Evolutionary conservation across 345 rosid genomes (phyloP), one percentile per base, ranked within the genome.

Genomic region (Linum tenue): DNA sequence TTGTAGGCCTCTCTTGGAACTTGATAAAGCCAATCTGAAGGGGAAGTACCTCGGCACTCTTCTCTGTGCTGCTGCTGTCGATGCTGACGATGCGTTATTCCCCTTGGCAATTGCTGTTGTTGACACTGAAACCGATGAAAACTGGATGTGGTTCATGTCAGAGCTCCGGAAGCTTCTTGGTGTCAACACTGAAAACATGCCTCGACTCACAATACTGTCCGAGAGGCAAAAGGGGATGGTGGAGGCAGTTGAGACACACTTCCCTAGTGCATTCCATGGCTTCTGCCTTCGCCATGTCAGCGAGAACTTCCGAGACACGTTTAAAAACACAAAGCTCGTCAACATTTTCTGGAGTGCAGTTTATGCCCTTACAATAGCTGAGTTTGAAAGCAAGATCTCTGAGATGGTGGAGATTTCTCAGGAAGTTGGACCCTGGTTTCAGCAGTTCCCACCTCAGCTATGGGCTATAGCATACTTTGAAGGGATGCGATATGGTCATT

Each of bases 131-230:
- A 85, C 78, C 39, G 85, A 87, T 74, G 97, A 94, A 39, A 94
- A 94, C 74, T 94, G 99, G 97, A 88, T 81, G 80, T 94, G 99
- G 99, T 94, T 94, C 80, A 80, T 94, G 81, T 89, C 95, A 0
- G 99, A 94, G 77, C 72, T 94, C 75, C 84, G 97, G 70, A 88
- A 91, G 81, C 99, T 94, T 73, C 86, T 94, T 2, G 96, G 99
- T 41, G 84, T 94, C 65, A 91, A 85, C 70, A 88, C 95, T 0
- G 99, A 94, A 40, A 84, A 79, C 83, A 88, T 94, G 94, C 97
- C 99, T 55, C 84, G 96, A 73, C 95, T 94, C n/a, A 90, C 99
- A 3, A 85, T 94, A 70, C 89, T 94, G 8, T 94, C 99, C 0
- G 97, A 95, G 78, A 87, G 99, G 79, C 90, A 87, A 65, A 72